Conservation (phyloP, 2,329 filamentous ascomycete genomes). For the Pseudogymnoascus sp. region DNA sequence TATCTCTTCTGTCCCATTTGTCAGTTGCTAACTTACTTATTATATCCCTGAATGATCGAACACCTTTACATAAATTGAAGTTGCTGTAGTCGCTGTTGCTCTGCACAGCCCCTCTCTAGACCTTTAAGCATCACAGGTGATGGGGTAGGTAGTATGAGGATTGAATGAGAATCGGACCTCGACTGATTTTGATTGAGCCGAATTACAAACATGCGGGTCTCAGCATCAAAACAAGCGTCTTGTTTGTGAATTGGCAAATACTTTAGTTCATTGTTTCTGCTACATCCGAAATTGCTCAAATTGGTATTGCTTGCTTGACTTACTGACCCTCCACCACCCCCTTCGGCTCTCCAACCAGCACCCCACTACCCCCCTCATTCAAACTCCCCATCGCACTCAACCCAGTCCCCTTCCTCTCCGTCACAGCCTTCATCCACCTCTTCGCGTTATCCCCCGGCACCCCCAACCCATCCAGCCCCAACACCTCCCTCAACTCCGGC, state of each 20-base stretch:
- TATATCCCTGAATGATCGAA: no score
- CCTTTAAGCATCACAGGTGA: no score
- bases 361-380: not conserved
- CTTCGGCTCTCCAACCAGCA: not conserved
- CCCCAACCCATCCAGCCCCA: slow-evolving; percentile 47
- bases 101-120: no score
- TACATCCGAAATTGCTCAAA: not conserved
- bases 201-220: not conserved
- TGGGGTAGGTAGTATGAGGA: no score
- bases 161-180: no score
- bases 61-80: no score
- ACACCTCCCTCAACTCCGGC: slow-evolving; percentile 53
- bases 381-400: slow-evolving; percentile 35
- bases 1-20: no score
- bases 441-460: slow-evolving; percentile 34
- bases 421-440: slow-evolving; percentile 41
- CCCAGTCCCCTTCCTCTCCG: slow-evolving; percentile 47
- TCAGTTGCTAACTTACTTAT: no score
- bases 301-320: slow-evolving; percentile 1
- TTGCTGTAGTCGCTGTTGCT: no score
- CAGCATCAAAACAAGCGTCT: not conserved
- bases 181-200: no score
- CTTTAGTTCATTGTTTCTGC: not conserved
- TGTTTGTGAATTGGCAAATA: not conserved
- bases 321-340: not conserved